These are phyloP conservation scores for Corchorus capsularis DNA, from an alignment of 345 rosid genomes.

Conservation along the genomic window DNA sequence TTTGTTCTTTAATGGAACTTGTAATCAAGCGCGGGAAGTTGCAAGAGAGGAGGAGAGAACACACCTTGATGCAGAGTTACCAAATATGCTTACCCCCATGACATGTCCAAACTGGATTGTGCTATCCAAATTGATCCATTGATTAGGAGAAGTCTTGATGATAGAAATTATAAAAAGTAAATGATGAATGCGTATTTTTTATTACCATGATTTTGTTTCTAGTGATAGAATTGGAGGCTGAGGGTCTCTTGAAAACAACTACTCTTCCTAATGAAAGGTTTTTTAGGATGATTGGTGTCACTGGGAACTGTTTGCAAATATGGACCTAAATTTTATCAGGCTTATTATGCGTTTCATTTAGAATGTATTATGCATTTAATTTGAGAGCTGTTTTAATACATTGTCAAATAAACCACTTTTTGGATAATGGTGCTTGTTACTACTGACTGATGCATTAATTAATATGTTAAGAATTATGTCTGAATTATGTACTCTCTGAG, in stretches of 20 bases:
- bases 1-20: not conserved
- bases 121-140: not conserved
- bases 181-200: not conserved
- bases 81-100: not conserved
- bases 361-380: too few species aligned
- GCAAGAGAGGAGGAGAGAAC: not conserved
- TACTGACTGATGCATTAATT: conserved; percentile 5
- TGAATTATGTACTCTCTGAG: not conserved
- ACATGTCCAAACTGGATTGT: not conserved
- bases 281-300: not conserved
- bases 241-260: not conserved
- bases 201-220: not conserved
- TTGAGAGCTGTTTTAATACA: too few species aligned
- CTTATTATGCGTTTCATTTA: too few species aligned
- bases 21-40: not conserved
- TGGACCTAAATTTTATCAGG: too few species aligned
- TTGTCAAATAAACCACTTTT: too few species aligned
- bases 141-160: not conserved
- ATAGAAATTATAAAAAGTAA: not conserved
- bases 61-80: not conserved
- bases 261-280: not conserved
- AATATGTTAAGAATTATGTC: not conserved
- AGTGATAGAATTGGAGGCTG: not conserved
- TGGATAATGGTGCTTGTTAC: not conserved
- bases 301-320: too few species aligned